These are phyloP conservation scores for Cardiosporidium cionae DNA, from an alignment of 169 alveolate species.

Conservation along the genomic window DNA sequence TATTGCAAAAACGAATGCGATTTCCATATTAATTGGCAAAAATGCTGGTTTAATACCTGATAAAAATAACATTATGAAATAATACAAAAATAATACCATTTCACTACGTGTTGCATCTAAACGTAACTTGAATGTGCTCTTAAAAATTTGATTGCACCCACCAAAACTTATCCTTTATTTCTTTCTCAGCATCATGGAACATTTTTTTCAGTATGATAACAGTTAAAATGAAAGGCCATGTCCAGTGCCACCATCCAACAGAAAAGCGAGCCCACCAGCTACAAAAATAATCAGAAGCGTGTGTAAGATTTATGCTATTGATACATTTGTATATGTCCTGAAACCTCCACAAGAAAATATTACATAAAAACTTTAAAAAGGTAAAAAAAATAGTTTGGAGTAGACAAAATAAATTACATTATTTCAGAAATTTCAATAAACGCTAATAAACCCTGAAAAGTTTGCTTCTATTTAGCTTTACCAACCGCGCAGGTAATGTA, in stretches of 20 bases:
- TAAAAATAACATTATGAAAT: too few species aligned
- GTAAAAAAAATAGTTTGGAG: background rate
- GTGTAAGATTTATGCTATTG: background rate
- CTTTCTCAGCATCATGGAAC: constrained; percentile 33
- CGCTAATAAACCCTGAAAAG: background rate
- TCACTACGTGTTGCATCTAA: too few species aligned
- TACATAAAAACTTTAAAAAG: background rate
- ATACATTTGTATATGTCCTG: background rate
- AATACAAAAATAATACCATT: too few species aligned
- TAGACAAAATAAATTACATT: background rate
- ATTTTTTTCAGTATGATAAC: constrained; percentile 20
- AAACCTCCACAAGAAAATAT: background rate
- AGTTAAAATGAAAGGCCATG: constrained; percentile 31
- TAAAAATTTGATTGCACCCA: too few species aligned
- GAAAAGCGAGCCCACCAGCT: constrained; percentile 33
- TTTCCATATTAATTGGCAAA: too few species aligned
- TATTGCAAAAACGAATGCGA: too few species aligned
- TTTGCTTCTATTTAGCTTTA: background rate
- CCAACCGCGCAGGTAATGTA: constrained; percentile 71
- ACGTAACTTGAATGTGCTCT: too few species aligned
- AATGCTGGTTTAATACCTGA: too few species aligned
- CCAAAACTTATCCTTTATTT: constrained; percentile 31
- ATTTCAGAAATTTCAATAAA: background rate
- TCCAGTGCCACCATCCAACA: constrained; percentile 36
- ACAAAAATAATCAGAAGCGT: background rate